phyloP scores from a whole-genome alignment of 2,329 filamentous ascomycete genomes.

The Alternaria tenuissima region DNA sequence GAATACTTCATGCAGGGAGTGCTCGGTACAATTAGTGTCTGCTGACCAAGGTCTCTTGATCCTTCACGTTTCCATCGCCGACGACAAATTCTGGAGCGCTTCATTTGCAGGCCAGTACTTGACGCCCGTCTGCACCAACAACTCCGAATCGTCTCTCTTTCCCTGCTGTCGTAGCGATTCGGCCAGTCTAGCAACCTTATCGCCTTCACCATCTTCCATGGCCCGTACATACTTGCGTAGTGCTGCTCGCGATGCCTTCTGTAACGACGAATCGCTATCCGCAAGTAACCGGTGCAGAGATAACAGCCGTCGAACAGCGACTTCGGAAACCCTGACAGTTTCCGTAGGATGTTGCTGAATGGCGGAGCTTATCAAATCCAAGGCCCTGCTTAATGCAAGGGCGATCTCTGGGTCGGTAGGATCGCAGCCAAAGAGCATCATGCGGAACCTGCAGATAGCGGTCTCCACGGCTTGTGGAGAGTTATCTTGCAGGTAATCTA shows the following conservation, averaged over 20 bases:
- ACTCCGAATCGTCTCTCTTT: constrained; percentile 37
- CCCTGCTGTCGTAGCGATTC: constrained; percentile 36
- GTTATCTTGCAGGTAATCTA: constrained; percentile 68
- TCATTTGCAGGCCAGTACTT: constrained; percentile 44
- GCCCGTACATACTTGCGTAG: constrained; percentile 48
- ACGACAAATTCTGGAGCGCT: constrained; percentile 35
- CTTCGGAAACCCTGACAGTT: constrained; percentile 53
- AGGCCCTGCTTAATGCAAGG: constrained; percentile 69
- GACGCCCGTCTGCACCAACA: constrained; percentile 34
- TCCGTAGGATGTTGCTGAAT: constrained; percentile 49
- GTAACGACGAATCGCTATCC: constrained; percentile 62
- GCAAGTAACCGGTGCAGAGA: constrained; percentile 53
- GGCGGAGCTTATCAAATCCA: constrained; percentile 68
- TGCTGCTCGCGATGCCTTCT: constrained; percentile 59
- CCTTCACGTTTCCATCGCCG: constrained; percentile 33
- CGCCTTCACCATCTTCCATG: constrained; percentile 37
- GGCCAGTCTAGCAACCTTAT: constrained; percentile 34
- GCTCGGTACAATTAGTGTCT: constrained; percentile 25
- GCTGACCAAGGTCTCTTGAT: constrained; percentile 10
- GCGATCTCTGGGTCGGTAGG: constrained; percentile 75
- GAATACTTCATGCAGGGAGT: constrained; percentile 26
- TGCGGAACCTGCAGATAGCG: constrained; percentile 74
- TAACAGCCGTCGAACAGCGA: constrained; percentile 60
- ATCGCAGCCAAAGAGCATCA: constrained; percentile 72
- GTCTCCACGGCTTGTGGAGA: constrained; percentile 66